Percentiles rank a stretch among this genome's conserved stretches.
phyloP scores from a whole-genome alignment of 2,329 filamentous ascomycete species.

The Fragosphaeria purpurea region DNA sequence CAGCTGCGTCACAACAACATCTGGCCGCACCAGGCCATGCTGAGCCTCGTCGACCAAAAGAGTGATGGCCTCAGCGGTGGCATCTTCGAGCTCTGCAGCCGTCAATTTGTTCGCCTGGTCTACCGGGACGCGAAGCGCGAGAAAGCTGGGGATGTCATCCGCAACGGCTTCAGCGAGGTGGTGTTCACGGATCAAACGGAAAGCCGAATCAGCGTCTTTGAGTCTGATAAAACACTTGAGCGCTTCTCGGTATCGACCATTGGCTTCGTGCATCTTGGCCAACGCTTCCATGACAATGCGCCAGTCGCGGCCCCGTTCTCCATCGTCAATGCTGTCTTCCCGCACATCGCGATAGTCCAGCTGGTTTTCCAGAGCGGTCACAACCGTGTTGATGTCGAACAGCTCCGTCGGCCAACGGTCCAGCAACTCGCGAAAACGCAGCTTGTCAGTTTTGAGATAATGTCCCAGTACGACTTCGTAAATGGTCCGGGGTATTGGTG shows the following conservation, averaged over 20 bases:
- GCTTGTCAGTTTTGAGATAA: conserved; percentile 72
- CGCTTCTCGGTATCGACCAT: conserved; percentile 72
- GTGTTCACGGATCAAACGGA: conserved; percentile 75
- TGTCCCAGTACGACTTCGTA: conserved; percentile 86
- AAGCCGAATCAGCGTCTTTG: conserved; percentile 83
- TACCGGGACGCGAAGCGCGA: conserved; percentile 73
- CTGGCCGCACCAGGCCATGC: conserved; percentile 72
- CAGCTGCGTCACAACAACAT: conserved; percentile 70
- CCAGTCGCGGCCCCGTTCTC: conserved; percentile 71
- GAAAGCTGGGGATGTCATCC: conserved; percentile 83
- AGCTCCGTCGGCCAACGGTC: conserved; percentile 77
- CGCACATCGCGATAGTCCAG: conserved; percentile 65
- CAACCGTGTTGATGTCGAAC: conserved; percentile 69
- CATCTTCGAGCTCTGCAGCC: conserved; percentile 62
- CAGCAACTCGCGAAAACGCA: conserved; percentile 66
- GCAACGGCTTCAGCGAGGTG: conserved; percentile 82
- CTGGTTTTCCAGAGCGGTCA: conserved; percentile 71
- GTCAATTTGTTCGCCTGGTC: conserved; percentile 57
- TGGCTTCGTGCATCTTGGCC: conserved; percentile 74
- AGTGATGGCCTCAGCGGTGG: conserved; percentile 73
- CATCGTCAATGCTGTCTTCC: conserved; percentile 66
- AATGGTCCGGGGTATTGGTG: conserved; percentile 67
- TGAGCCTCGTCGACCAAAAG: conserved; percentile 86
- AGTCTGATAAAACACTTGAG: conserved; percentile 81
- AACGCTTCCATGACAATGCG: conserved; percentile 77